Evolutionary conservation across 352 stramenopile species (phyloP), one percentile per base, ranked within the genome.

Genomic region (Pythium grandisporangium): DNA sequence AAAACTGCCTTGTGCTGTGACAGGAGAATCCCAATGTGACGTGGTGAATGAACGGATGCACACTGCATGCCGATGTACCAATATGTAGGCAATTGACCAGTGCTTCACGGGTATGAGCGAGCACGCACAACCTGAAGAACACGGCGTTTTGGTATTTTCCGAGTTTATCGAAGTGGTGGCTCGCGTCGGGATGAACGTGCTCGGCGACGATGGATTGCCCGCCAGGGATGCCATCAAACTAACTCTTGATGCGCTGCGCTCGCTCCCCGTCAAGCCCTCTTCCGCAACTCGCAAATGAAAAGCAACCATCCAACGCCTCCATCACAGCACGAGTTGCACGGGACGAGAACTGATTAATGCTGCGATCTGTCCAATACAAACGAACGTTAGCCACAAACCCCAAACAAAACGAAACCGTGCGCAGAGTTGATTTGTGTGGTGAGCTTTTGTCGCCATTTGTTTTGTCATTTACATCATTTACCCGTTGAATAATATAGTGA

Each of bases 221-320:
- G 59, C 66, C 4, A 62, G 60, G 36, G 73, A 89, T 30, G 70
- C 73, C 20, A 86, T 89, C 53, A 83, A 77, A 54, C 70, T 91
- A 37, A 75, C 72, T 4, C 48, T 91, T 26, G 70, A 91, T 43
- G 77, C 77, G n/a, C 36, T 85, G 36, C 71, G 71, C 14, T 76
- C 66, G 11, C 45, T 84, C 14, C 71, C 74, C 2, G 30, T 67
- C 38, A 64, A 61, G 24, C n/a, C 37, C 8, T 32, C 14, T 8
- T 14, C 10, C 27, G 27, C 52, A 3, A 22, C 41, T 5, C 54
- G 63, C 51, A 72, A 79, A 39, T 78, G 36, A 62, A 25, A 23
- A 8, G 14, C 10, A 32, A 32, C 8, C 27, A 32, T 14, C 27
- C 8, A 32, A n/a, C n/a, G n/a, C n/a, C n/a, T n/a, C n/a, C n/a